Evolutionary conservation across 2,329 filamentous ascomycete species (phyloP).

Genomic region (Blumeria graminis): DNA sequence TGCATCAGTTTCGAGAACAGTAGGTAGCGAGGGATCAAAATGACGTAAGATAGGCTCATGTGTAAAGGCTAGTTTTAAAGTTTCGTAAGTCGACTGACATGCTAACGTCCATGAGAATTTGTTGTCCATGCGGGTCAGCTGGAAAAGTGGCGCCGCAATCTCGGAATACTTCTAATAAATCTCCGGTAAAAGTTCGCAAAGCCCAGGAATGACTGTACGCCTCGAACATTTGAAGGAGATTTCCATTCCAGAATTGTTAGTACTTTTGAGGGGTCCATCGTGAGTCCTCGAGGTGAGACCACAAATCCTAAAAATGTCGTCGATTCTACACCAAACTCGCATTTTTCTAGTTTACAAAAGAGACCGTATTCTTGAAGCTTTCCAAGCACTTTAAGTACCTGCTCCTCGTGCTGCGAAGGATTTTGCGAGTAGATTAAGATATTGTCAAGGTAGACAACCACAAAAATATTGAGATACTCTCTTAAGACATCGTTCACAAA

Average conservation of each 20-base stretch:
- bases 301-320: constrained; percentile 1
- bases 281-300: background rate
- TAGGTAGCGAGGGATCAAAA: background rate
- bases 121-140: background rate
- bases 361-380: background rate
- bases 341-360: background rate
- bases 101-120: background rate
- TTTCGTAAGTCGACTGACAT: background rate
- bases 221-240: background rate
- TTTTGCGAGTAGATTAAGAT: background rate
- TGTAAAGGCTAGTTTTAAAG: background rate
- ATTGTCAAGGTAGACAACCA: background rate
- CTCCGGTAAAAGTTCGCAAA: background rate
- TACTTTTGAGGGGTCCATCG: background rate
- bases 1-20: background rate
- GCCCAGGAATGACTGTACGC: background rate
- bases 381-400: background rate
- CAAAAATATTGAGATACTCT: constrained; percentile 1
- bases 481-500: background rate
- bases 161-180: background rate
- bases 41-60: background rate
- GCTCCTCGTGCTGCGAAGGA: background rate
- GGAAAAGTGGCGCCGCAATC: background rate
- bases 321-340: background rate
- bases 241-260: background rate